Percentiles rank a stretch among this genome's conserved stretches.
phyloP scores from a whole-genome alignment of 805 yeast species.

The Kluyveromyces lactis region DNA sequence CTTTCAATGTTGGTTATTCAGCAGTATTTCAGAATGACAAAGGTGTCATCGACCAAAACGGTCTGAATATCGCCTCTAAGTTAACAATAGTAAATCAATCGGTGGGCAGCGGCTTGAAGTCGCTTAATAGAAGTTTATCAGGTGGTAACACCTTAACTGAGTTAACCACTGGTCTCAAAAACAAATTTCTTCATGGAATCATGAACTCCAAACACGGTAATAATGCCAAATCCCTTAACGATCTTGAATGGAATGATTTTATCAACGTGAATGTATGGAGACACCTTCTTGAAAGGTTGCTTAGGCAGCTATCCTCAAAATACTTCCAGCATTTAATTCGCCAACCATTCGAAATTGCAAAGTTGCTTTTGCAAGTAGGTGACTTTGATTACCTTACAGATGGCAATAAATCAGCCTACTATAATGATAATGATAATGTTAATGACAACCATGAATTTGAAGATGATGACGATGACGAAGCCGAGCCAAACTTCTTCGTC shows the following conservation, averaged over 20 bases:
- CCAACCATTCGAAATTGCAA: constrained; percentile 84
- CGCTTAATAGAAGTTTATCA: neutral
- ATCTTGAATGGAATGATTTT: constrained; percentile 59
- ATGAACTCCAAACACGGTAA: constrained; percentile 1
- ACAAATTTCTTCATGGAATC: constrained; percentile 4
- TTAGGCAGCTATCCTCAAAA: constrained; percentile 54
- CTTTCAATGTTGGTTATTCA: constrained; percentile 56
- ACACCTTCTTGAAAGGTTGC: constrained; percentile 48
- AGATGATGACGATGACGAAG: constrained; percentile 30
- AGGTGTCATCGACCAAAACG: constrained; percentile 47
- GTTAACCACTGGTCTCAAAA: constrained; percentile 7
- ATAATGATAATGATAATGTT: constrained; percentile 1
- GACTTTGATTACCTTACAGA: constrained; percentile 34
- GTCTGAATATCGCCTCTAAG: constrained; percentile 33
- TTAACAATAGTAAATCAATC: constrained; percentile 26
- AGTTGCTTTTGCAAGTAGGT: constrained; percentile 76
- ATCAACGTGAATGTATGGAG: constrained; percentile 50
- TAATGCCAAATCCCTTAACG: constrained; percentile 20
- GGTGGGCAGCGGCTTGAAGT: constrained; percentile 8
- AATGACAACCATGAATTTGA: constrained; percentile 17
- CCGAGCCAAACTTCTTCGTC: constrained; percentile 38
- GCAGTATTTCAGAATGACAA: constrained; percentile 53
- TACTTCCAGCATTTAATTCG: constrained; percentile 62
- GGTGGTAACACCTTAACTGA: constrained; percentile 5
- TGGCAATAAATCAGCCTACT: constrained; percentile 2